These are phyloP conservation scores for Plasmodium ovale DNA, from an alignment of 169 alveolate genomes.

Conservation along the genomic window DNA sequence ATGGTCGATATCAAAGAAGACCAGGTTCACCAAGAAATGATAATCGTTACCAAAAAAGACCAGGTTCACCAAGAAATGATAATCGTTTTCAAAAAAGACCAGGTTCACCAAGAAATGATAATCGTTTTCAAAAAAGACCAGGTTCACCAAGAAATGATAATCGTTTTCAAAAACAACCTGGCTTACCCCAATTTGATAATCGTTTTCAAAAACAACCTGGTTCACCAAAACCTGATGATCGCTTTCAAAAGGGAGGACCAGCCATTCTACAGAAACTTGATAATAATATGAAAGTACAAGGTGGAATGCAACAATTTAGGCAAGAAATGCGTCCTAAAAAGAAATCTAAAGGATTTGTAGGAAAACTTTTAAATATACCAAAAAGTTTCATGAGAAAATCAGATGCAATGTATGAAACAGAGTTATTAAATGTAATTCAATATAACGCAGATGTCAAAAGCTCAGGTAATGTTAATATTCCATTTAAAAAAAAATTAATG, in stretches of 20 bases:
- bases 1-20: too few relatives aligned
- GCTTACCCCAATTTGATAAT: not conserved
- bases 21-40: too few relatives aligned
- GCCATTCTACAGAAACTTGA: not conserved
- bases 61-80: not conserved
- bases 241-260: too few relatives aligned
- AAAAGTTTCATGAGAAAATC: constrained; percentile 6
- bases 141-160: not conserved
- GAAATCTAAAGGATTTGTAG: constrained; percentile 8
- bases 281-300: too few relatives aligned
- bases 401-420: constrained; percentile 34
- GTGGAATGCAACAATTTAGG: not conserved
- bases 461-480: not conserved
- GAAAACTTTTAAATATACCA: not conserved
- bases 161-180: not conserved
- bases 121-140: not conserved
- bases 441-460: not conserved
- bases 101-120: not conserved
- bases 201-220: not conserved
- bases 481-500: not conserved
- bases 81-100: not conserved
- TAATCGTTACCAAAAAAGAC: not conserved
- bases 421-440: not conserved
- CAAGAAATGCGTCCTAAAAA: not conserved
- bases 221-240: not conserved